Evolutionary conservation across 108 stramenopile species (phyloP).

Genomic region (Conticribra guillardii): DNA sequence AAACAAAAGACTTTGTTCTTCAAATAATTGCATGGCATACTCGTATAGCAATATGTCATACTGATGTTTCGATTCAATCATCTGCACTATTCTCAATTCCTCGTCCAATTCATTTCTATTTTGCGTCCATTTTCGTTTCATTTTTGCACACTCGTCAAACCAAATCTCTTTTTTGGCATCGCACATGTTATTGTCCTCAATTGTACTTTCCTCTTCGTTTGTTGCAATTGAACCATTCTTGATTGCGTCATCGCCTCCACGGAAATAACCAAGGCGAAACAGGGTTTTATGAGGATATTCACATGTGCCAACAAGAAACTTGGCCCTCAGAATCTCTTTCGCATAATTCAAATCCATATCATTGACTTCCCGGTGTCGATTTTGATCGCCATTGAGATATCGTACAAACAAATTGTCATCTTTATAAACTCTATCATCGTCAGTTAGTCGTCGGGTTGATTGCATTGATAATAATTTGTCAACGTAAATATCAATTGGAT

Average conservation of each 20-base stretch:
- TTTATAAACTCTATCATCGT: not conserved
- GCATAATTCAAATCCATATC: constrained; percentile 9
- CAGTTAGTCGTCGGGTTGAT: not conserved
- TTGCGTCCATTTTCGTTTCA: constrained; percentile 6
- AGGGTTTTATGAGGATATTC: constrained; percentile 8
- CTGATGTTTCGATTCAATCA: not conserved
- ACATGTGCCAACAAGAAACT: constrained; percentile 16
- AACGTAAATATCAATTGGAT: constrained; percentile 17
- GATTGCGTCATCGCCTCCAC: too few species aligned
- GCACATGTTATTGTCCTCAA: not conserved
- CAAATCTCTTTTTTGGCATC: not conserved
- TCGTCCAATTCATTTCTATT: not conserved
- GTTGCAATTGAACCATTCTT: too few species aligned
- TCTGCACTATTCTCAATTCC: constrained; percentile 5
- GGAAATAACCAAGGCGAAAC: not conserved
- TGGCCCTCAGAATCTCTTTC: constrained; percentile 12
- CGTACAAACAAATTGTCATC: constrained; percentile 18
- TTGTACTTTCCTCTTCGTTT: too few species aligned
- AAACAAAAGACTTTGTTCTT: constrained; percentile 16
- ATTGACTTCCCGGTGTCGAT: constrained; percentile 4
- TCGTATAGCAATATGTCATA: constrained; percentile 30
- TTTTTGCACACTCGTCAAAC: constrained; percentile 13
- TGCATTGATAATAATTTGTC: not conserved
- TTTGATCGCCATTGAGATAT: constrained; percentile 1
- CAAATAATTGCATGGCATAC: constrained; percentile 22